These are phyloP conservation scores for Amanita phalloides DNA, from an alignment of 768 basidiomycete genomes.

Conservation along the genomic window DNA sequence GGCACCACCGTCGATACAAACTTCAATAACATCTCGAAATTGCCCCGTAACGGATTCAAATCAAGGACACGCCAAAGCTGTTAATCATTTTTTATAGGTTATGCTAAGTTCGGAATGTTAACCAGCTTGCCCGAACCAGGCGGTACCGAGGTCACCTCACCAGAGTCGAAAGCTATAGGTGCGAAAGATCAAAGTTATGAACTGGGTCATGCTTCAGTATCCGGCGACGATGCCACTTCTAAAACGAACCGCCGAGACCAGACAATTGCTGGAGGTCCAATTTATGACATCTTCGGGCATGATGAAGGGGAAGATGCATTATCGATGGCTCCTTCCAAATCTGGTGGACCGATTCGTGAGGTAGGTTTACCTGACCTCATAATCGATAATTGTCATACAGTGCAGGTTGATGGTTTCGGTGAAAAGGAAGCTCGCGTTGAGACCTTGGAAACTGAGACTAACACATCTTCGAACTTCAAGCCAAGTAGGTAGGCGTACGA, in stretches of 20 bases:
- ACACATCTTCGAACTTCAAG: conserved; percentile 15
- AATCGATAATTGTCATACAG: neutral
- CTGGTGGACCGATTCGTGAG: conserved; percentile 2
- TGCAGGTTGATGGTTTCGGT: neutral
- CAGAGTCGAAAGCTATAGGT: neutral
- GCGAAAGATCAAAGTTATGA: neutral
- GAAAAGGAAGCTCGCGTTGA: neutral
- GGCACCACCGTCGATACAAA: conserved; percentile 72
- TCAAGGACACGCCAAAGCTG: neutral
- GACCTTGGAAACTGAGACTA: neutral
- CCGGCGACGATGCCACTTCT: conserved; percentile 21
- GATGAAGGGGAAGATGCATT: conserved; percentile 46
- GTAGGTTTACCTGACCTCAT: neutral
- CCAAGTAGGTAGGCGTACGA: conserved; percentile 36
- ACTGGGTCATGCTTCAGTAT: neutral
- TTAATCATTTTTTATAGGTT: conserved; percentile 31
- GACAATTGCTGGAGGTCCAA: conserved; percentile 39
- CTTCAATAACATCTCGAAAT: conserved; percentile 61
- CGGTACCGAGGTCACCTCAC: conserved; percentile 6
- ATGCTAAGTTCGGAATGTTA: conserved; percentile 62
- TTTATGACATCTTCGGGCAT: conserved; percentile 38
- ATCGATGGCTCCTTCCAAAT: conserved; percentile 39
- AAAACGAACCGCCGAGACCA: conserved; percentile 50
- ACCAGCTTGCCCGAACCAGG: conserved; percentile 12
- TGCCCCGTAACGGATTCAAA: conserved; percentile 44